phyloP scores from a whole-genome alignment of 1,284 basidiomycete species.

The Ustilago loliicola region DNA sequence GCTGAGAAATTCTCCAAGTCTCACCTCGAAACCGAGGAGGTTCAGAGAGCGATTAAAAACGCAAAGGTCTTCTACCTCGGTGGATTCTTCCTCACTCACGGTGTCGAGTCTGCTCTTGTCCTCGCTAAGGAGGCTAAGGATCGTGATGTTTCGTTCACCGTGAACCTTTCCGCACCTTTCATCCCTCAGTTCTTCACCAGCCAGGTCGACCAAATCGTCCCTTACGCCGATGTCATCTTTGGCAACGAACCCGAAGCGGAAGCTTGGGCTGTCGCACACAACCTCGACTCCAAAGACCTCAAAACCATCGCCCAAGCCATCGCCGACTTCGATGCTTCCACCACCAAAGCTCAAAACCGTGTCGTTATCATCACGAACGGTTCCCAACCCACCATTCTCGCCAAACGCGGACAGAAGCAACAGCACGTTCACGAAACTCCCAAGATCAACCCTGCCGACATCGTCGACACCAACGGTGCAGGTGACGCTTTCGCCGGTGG shows the following conservation, averaged over 20 bases:
- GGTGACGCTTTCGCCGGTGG: constrained; percentile 99
- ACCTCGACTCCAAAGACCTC: constrained; percentile 63
- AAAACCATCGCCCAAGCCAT: constrained; percentile 66
- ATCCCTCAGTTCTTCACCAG: constrained; percentile 93
- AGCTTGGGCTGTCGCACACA: constrained; percentile 80
- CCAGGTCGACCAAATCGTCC: constrained; percentile 66
- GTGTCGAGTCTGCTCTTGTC: constrained; percentile 80
- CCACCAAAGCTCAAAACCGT: constrained; percentile 75
- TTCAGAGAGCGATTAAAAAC: constrained; percentile 82
- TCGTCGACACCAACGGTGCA: constrained; percentile 99
- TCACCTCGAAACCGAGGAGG: constrained; percentile 82
- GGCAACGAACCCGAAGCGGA: constrained; percentile 96
- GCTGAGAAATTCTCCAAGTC: constrained; percentile 88
- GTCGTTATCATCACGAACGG: constrained; percentile 94
- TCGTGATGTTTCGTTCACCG: constrained; percentile 76
- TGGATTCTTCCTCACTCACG: constrained; percentile 98
- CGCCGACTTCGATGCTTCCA: constrained; percentile 57
- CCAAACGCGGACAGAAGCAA: constrained; percentile 75
- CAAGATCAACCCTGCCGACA: constrained; percentile 71
- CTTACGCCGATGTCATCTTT: constrained; percentile 67
- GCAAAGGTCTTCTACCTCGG: constrained; percentile 95
- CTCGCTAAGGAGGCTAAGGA: constrained; percentile 85
- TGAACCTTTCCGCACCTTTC: constrained; percentile 98
- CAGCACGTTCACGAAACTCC: constrained; percentile 73
- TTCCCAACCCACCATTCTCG: constrained; percentile 83